Evolutionary conservation across 2,329 filamentous ascomycete genomes (phyloP).

Genomic region (Paraconiothyrium brasiliense): DNA sequence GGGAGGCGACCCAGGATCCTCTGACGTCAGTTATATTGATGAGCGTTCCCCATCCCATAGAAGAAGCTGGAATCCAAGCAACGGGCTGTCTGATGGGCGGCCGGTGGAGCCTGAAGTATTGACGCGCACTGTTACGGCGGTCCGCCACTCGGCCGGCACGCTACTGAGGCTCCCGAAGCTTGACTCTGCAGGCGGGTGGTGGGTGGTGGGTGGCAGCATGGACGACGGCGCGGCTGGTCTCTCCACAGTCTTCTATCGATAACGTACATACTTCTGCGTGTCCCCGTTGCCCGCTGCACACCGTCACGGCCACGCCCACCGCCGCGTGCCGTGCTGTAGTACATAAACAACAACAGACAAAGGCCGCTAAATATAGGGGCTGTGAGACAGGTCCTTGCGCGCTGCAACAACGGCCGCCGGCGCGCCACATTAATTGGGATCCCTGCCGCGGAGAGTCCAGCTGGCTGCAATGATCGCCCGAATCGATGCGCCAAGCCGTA

Average conservation of each 20-base stretch:
- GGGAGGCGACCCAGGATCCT: not conserved
- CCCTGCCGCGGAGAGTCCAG: not conserved
- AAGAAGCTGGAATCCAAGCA: not conserved
- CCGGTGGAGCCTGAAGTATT: slow-evolving; percentile 1
- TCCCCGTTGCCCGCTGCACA: not conserved
- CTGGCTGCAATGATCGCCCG: slow-evolving; percentile 11
- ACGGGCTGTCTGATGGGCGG: not conserved
- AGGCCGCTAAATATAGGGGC: slow-evolving; percentile 12
- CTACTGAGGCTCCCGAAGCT: slow-evolving; percentile 3
- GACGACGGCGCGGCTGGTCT: not conserved
- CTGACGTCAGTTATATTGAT: slow-evolving; percentile 16
- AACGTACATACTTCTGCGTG: not conserved
- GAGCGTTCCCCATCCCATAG: not conserved
- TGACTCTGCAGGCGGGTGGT: not conserved
- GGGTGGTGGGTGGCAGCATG: not conserved
- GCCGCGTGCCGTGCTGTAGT: not conserved
- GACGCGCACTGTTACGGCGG: slow-evolving; percentile 8
- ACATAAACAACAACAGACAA: not conserved
- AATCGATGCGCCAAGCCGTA: slow-evolving; percentile 17
- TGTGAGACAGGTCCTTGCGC: not conserved
- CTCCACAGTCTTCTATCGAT: slow-evolving; percentile 1
- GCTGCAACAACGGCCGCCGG: slow-evolving; percentile 8
- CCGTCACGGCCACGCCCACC: not conserved
- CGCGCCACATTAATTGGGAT: slow-evolving; percentile 7
- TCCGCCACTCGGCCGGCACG: slow-evolving; percentile 3